Conservation (phyloP, 306 rosid genomes). For the Quercus ilex region DNA sequence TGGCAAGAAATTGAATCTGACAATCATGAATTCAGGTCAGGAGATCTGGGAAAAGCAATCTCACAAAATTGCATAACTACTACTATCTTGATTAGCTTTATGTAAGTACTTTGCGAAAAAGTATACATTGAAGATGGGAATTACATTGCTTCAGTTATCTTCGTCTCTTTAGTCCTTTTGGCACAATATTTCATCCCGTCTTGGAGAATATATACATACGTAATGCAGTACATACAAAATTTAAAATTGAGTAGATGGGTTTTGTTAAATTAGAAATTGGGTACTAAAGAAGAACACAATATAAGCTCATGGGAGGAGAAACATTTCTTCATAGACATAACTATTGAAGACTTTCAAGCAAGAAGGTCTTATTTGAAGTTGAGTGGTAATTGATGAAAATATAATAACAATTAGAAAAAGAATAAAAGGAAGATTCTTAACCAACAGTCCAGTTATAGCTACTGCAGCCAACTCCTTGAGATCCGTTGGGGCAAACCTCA, state of each 20-base stretch:
- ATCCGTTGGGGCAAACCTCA: conserved; percentile 60
- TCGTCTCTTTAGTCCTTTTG: too few relatives aligned
- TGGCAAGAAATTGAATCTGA: too few relatives aligned
- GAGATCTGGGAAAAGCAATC: too few relatives aligned
- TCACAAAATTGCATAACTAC: too few relatives aligned
- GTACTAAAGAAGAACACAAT: not conserved
- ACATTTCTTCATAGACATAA: not conserved
- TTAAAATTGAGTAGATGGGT: not conserved
- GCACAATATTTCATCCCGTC: too few relatives aligned
- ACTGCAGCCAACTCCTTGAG: conserved; percentile 56
- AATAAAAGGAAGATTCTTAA: conserved; percentile 35
- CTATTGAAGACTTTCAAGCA: not conserved
- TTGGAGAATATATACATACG: too few relatives aligned
- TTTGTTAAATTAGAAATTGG: not conserved
- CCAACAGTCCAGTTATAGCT: conserved; percentile 79
- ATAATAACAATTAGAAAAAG: conserved; percentile 11
- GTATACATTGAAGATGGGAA: too few relatives aligned
- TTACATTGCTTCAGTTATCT: too few relatives aligned
- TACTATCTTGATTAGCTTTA: too few relatives aligned
- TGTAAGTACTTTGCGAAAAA: too few relatives aligned
- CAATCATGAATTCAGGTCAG: too few relatives aligned
- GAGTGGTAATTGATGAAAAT: not conserved
- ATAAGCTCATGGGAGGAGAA: not conserved
- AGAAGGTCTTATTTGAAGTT: not conserved
- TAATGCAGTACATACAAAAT: not conserved